Evolutionary conservation across 1,139 yeast species (phyloP), one percentile per base, ranked within the genome.

Genomic region (Protomyces inouyei): DNA sequence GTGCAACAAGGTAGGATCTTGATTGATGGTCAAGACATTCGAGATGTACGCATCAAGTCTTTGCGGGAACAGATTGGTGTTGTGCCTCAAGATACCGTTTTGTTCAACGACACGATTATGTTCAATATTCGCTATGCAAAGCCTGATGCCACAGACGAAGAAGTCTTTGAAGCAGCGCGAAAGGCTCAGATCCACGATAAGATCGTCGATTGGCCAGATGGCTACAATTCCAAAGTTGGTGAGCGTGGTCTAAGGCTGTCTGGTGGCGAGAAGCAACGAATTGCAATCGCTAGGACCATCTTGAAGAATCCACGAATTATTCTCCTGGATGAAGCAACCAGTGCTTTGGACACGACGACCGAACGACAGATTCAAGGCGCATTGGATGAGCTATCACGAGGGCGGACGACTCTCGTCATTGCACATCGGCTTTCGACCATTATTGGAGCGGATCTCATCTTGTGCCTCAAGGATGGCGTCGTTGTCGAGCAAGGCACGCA

Each of bases 21-120:
- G 53, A 84, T 93, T 66, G 97, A 95, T 75, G 97, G 96, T 1
- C 96, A 89, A 72, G 97, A 95, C 75, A 85, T 95, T 61, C 80
- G 85, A 57, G 83, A 85, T 64, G 85, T 92, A 53, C 86, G 86
- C 51, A 74, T 95, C 60, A 93, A 88, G 63, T 84, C 93, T 6
- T 79, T 95, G 64, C 80, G 98, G 69, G 77, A 75, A 64, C 78
- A 83, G 6, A 83, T 93, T 68, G 98, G 98, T 38, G 95, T 93
- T 35, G 98, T 93, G 1, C 98, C 99, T 0, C 99, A 93, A 75
- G 99, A 93, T 70, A 92, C 98, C 0, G 98, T 98, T 3, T 78
- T 93, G 64, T 93, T 93, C 77, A 95, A 93, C 73, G 97, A 92
- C 68, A 83, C 96, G 0, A 89, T 93, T 60, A 76, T 86, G 73